Evolutionary conservation across 2,329 filamentous ascomycete genomes (phyloP), one percentile per base, ranked within the genome.

Genomic region (Fonsecaea pugnacius): DNA sequence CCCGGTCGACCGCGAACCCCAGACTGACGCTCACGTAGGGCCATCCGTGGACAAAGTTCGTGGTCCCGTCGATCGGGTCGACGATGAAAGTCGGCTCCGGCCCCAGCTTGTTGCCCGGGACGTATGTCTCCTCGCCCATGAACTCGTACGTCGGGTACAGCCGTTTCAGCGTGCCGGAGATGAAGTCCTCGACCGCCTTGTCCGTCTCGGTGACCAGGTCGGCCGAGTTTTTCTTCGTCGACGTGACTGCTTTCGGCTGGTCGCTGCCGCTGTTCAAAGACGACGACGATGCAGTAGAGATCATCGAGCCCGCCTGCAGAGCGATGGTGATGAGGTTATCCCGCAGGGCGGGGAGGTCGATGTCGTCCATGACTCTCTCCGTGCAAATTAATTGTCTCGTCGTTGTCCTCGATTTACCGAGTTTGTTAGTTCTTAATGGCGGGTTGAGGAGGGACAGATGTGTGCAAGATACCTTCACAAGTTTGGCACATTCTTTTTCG

Each of bases 191-290:
- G 36, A 87, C 85, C 4, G 84, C 85, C 67, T 81, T 83, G 74
- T 88, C 86, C 63, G 85, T 87, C 75, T 87, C 84, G 7, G 86
- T 88, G 18, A 88, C 86, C 36, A 88, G 79, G 71, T 88, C 85
- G 64, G 84, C 84, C 59, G 83, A 79, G 70, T 82, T 82, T 70
- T 80, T 79, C 70, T 82, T 82, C 16, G 79, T 80, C 33, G 73
- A 76, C 4, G 76, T 30, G 27, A 6, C 72, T 21, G 70, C 72
- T 55, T 72, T 72, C n/a, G 30, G 7, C 21, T 40, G 9, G 24
- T n/a, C n/a, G 6, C 18, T 7, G n/a, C 32, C 24, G 12, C 18
- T 24, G 48, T 51, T 51, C 21, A 8, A 18, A 12, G 46, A 27
- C 10, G 54, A 52, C 36, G 78, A 77, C n/a, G 78, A 73, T 21